Evolutionary conservation across 2,329 filamentous ascomycete species (phyloP).

Genomic region (Sporothrix curviconia): DNA sequence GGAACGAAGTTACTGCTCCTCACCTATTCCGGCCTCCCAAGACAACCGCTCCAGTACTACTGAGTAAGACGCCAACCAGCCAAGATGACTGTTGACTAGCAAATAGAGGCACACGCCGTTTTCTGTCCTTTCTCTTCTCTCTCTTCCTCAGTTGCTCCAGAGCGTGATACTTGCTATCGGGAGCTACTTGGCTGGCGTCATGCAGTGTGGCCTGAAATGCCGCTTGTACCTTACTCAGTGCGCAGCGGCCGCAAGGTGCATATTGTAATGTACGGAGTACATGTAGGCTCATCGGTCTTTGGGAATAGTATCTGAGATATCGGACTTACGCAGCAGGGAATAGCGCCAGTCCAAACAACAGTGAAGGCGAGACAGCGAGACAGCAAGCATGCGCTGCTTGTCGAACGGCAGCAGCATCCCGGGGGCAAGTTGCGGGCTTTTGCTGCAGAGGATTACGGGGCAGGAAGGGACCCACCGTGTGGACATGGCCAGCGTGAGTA

Average conservation of each 20-base stretch:
- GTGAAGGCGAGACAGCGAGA: too few relatives aligned
- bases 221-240: slow-evolving; percentile 14
- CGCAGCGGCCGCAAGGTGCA: not conserved
- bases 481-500: slow-evolving; percentile 4
- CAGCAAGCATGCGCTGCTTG: not conserved
- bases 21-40: too few relatives aligned
- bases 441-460: slow-evolving; percentile 14
- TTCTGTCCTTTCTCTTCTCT: not conserved
- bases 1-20: too few relatives aligned
- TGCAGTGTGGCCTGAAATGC: slow-evolving; percentile 5
- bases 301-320: too few relatives aligned
- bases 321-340: too few relatives aligned
- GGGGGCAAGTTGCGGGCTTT: slow-evolving; percentile 14
- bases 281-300: too few relatives aligned
- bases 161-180: not conserved
- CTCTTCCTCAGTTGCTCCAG: not conserved
- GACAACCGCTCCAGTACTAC: too few relatives aligned
- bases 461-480: not conserved
- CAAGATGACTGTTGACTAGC: too few relatives aligned
- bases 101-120: too few relatives aligned
- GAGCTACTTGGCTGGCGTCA: slow-evolving; percentile 6
- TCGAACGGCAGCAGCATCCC: not conserved
- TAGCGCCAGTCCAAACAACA: too few relatives aligned
- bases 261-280: too few relatives aligned
- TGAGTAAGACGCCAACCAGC: too few relatives aligned